Evolutionary conservation across 164 flowering plant species (phyloP), one percentile per base, ranked within the genome.

Genomic region (Liriodendron chinense): DNA sequence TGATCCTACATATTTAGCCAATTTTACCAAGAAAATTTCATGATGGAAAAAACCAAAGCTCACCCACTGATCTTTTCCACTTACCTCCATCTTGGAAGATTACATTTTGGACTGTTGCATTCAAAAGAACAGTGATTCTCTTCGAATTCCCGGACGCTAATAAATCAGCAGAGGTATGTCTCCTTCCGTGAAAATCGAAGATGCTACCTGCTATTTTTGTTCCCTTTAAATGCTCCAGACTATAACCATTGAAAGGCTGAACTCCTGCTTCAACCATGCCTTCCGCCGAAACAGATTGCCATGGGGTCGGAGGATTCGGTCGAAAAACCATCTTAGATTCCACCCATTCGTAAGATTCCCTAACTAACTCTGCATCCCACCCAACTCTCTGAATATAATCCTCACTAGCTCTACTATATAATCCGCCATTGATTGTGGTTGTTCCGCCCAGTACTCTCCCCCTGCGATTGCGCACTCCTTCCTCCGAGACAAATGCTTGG

Each of bases 401-500:
- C 43, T 71, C 47, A 22, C 85, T 82, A 3, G 86, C 87, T 70
- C 86, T 69, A 24, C 84, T 80, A 26, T 87, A 83, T 28, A 87
- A 78, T 0, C 86, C 88, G 1, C 79, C 79, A 75, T 83, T 85
- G n/a, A 85, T 81, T 5, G 84, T 77, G 0, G 87, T 81, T 6
- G 81, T 68, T 59, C 88, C 87, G 8, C 88, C 87, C 9, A 82
- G 80, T 1, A 85, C 87, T 65, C 90, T 66, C 47, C 84, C 88
- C 72, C 85, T 79, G 53, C 9, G 24, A 73, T 78, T 84, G 20
- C 4, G 1, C 6, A 85, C 81, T 25, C 88, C 87, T 9, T 85
- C 90, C 62, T 71, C 67, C n/a, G 87, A 82, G n/a, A 74, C 48
- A 47, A 87, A 84, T 21, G 53, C 18, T 43, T 84, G 88, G 3